Evolutionary conservation across 2,329 filamentous ascomycete genomes (phyloP).

Genomic region (Aspergillus awamori): DNA sequence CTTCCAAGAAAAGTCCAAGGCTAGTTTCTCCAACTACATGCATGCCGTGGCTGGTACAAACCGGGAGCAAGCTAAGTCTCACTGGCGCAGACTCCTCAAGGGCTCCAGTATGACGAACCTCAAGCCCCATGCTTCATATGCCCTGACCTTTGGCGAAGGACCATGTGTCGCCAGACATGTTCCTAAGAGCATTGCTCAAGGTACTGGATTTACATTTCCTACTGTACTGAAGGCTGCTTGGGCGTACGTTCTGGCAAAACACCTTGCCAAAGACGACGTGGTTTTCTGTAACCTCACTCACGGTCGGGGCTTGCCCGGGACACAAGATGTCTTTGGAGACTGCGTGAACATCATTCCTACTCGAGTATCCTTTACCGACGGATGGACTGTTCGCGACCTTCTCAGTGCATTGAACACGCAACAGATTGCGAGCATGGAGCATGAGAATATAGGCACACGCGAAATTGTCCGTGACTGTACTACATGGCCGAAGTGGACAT

Average conservation of each 20-base stretch:
- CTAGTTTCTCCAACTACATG: not conserved
- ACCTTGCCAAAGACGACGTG: too few relatives aligned
- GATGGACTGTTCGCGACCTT: too few relatives aligned
- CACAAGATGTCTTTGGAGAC: not conserved
- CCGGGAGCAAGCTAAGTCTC: not conserved
- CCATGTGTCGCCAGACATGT: not conserved
- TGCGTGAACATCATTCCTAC: not conserved
- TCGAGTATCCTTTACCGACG: not conserved
- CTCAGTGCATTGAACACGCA: too few relatives aligned
- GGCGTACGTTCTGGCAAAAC: too few relatives aligned
- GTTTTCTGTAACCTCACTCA: not conserved
- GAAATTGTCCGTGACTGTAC: not conserved
- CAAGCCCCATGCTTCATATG: not conserved
- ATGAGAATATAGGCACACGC: not conserved
- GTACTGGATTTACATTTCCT: not conserved
- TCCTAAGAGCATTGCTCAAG: not conserved
- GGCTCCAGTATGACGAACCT: not conserved
- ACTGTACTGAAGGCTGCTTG: not conserved
- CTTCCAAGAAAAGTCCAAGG: not conserved
- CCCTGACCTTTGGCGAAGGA: not conserved
- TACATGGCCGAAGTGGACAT: not conserved
- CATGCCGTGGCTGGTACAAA: not conserved
- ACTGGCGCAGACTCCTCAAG: not conserved
- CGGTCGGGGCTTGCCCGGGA: not conserved
- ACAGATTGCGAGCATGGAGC: not conserved